Evolutionary conservation across 805 yeast genomes (phyloP).

Genomic region (Wickerhamomyces pijperi): DNA sequence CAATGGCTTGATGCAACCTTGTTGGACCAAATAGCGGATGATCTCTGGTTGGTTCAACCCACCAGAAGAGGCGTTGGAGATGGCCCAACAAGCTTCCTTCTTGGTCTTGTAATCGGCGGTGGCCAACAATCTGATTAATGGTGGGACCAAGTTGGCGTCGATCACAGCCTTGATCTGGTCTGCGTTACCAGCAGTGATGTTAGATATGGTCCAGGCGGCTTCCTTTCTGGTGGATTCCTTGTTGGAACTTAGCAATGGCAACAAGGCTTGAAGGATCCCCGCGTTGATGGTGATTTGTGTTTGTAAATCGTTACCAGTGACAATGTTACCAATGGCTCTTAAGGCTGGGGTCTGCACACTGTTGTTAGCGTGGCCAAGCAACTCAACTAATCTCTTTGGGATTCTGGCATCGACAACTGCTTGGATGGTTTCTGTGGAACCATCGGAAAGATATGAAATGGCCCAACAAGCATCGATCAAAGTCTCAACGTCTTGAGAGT

Average conservation of each 20-base stretch:
- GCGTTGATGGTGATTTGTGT: slow-evolving; percentile 91
- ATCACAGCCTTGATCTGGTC: slow-evolving; percentile 96
- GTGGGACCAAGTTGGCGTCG: slow-evolving; percentile 89
- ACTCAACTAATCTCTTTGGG: slow-evolving; percentile 87
- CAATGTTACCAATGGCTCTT: slow-evolving; percentile 95
- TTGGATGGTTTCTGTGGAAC: slow-evolving; percentile 85
- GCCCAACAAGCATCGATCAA: slow-evolving; percentile 99
- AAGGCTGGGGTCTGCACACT: slow-evolving; percentile 93
- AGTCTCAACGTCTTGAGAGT: slow-evolving; percentile 85
- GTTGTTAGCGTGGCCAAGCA: slow-evolving; percentile 73
- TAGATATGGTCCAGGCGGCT: slow-evolving; percentile 98
- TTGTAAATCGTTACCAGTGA: slow-evolving; percentile 92
- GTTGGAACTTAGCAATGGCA: slow-evolving; percentile 66
- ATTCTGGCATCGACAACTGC: slow-evolving; percentile 95
- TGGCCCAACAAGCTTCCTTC: slow-evolving; percentile 99
- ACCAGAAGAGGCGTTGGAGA: slow-evolving; percentile 95
- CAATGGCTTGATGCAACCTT: slow-evolving; percentile 95
- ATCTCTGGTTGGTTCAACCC: slow-evolving; percentile 88
- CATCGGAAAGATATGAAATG: slow-evolving; percentile 87
- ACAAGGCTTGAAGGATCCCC: slow-evolving; percentile 81
- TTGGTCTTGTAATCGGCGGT: slow-evolving; percentile 91
- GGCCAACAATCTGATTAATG: slow-evolving; percentile 66
- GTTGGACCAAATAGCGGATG: slow-evolving; percentile 82
- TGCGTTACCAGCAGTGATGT: slow-evolving; percentile 94
- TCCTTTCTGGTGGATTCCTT: slow-evolving; percentile 93